phyloP scores from a whole-genome alignment of 805 yeast genomes.

The Clavispora carvajalis region DNA sequence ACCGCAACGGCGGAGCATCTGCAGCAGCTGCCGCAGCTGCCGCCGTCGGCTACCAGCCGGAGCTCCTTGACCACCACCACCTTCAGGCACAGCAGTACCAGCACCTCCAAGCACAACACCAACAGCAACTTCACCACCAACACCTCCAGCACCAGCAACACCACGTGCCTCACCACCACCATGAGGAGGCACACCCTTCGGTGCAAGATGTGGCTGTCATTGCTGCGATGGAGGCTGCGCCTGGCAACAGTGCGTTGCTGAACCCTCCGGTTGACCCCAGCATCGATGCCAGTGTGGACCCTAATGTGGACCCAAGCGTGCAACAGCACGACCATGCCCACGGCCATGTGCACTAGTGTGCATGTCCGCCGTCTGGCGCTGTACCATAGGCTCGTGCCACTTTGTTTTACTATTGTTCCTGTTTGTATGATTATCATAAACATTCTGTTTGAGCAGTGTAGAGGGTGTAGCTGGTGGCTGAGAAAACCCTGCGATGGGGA shows the following conservation, averaged over 20 bases:
- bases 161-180: slow-evolving; percentile 23
- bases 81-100: slow-evolving; percentile 17
- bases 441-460: background rate
- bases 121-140: slow-evolving; percentile 20
- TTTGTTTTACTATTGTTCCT: slow-evolving; percentile 6
- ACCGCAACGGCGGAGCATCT: slow-evolving; percentile 18
- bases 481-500: no score
- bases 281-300: slow-evolving; percentile 35
- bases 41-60: slow-evolving; percentile 20
- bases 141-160: slow-evolving; percentile 17
- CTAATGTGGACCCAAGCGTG: slow-evolving; percentile 40
- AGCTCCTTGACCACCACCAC: slow-evolving; percentile 20
- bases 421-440: slow-evolving; percentile 1
- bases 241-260: slow-evolving; percentile 22
- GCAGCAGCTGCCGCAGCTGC: slow-evolving; percentile 25
- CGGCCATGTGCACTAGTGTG: slow-evolving; percentile 17
- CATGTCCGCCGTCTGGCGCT: slow-evolving; percentile 1
- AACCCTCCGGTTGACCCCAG: slow-evolving; percentile 30
- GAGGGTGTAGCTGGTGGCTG: no score
- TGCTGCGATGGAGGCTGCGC: slow-evolving; percentile 37
- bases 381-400: slow-evolving; percentile 8
- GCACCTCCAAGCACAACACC: slow-evolving; percentile 18
- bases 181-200: slow-evolving; percentile 21
- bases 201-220: slow-evolving; percentile 40
- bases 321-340: slow-evolving; percentile 39